Evolutionary conservation across 1,284 basidiomycete genomes (phyloP).

Genomic region (Microstroma glucosiphilum): DNA sequence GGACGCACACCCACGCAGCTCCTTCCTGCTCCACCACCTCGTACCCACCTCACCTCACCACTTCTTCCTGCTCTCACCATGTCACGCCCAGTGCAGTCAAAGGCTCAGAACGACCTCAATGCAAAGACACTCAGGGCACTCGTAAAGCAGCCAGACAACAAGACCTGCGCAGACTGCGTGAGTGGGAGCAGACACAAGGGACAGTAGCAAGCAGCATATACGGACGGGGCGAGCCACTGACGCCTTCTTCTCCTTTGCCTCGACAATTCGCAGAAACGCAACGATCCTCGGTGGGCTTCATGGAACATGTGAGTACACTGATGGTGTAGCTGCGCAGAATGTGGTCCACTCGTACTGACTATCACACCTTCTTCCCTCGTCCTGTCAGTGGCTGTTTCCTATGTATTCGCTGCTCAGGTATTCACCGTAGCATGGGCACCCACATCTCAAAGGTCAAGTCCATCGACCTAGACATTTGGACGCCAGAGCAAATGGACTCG

Average conservation of each 20-base stretch:
- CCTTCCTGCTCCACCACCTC: slow-evolving; percentile 4
- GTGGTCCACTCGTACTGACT: neutral
- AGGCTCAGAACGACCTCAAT: slow-evolving; percentile 46
- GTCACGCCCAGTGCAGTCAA: slow-evolving; percentile 42
- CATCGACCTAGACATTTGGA: slow-evolving; percentile 96
- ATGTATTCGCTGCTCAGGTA: slow-evolving; percentile 96
- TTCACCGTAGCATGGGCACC: slow-evolving; percentile 95
- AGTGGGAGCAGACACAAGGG: no score
- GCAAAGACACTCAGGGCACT: slow-evolving; percentile 39
- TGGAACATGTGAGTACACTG: slow-evolving; percentile 86
- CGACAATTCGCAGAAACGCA: slow-evolving; percentile 20
- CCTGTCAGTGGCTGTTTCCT: slow-evolving; percentile 72
- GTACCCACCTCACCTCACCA: neutral
- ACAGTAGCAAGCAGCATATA: no score
- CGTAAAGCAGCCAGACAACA: slow-evolving; percentile 71
- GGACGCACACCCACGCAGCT: neutral
- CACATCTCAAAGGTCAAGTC: slow-evolving; percentile 74
- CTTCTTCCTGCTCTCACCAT: slow-evolving; percentile 16
- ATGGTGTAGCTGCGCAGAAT: slow-evolving; percentile 10
- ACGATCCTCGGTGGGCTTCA: slow-evolving; percentile 91
- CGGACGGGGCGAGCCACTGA: no score
- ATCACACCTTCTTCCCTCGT: neutral
- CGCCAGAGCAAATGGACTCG: slow-evolving; percentile 84
- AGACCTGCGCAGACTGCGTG: slow-evolving; percentile 60
- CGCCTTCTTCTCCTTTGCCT: no score